Base-by-base conservation (phyloP, 768 basidiomycete species). In the Fomitopsis serialis region DNA sequence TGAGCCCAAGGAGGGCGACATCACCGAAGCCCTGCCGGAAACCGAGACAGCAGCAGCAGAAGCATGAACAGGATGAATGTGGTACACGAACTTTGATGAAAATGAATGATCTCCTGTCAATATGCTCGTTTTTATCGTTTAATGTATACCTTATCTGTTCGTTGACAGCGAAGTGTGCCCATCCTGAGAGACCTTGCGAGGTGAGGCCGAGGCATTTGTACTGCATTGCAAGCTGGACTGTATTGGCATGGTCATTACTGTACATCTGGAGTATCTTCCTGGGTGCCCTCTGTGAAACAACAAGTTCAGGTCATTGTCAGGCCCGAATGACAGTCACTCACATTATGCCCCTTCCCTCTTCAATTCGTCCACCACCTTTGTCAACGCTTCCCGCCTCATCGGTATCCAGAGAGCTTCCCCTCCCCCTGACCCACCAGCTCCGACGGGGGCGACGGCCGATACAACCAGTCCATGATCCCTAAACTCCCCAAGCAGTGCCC, bases 401-500 rank as follows among this genome's bases (percentile, higher is more conserved):
- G 92, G 90, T 60, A 97, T 90, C 93, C 93, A 97, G 42, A 94
- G 70, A 63, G 82, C 76, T 69, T 92, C 83, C 48, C 72, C 63
- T 32, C 63, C 64, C 50, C 77, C 75, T 32, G 76, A 67, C 55
- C 71, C 69, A 53, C 74, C 66, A 60, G 73, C 73, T 9, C 73
- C 68, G 27, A 60, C 42, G 57, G 65, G 23, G 57, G 52, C 37
- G 2, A 52, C 56, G 27, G 72, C 65, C 24, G 73, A 70, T 37
- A 91, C 74, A n/a, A 98, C 82, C 64, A 98, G 66, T 2, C 82
- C 83, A 59, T 99, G 97, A 67, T 98, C 97, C 61, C 81, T 79
- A 68, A 95, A 98, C 69, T 98, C 97, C 12, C 85, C 85, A 48
- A 98, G 71, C 32, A 96, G 74, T 9, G 91, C 80, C 42, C 88